Evolutionary conservation across 352 stramenopile genomes (phyloP).

Genomic region (Globisporangium apiculatum): DNA sequence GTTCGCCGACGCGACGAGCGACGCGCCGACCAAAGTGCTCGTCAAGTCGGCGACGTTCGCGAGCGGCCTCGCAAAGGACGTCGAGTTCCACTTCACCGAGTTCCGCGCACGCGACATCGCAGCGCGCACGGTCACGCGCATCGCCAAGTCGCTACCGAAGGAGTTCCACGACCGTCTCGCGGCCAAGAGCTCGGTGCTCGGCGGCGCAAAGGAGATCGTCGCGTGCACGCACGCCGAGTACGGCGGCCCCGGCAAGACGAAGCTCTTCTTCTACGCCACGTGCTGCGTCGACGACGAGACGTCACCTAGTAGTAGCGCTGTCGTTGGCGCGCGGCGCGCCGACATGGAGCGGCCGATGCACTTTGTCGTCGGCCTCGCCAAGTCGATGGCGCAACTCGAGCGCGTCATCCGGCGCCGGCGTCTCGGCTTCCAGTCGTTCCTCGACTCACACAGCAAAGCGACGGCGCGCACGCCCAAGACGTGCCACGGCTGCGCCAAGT

Average conservation of each 20-base stretch:
- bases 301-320: neutral
- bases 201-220: conserved; percentile 23
- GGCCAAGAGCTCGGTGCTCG: conserved; percentile 19
- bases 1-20: conserved; percentile 20
- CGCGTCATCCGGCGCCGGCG: conserved; percentile 18
- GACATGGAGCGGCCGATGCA: conserved; percentile 18
- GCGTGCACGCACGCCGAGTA: conserved; percentile 21
- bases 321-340: neutral
- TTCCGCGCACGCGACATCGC: conserved; percentile 8
- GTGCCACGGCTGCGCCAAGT: conserved; percentile 28
- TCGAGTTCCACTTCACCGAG: conserved; percentile 10
- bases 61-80: conserved; percentile 24
- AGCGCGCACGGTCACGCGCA: conserved; percentile 29
- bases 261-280: conserved; percentile 21
- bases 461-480: conserved; percentile 12
- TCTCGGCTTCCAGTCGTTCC: conserved; percentile 27
- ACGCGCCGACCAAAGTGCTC: conserved; percentile 16
- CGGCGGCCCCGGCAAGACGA: conserved; percentile 13
- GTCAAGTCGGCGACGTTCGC: conserved; percentile 28
- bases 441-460: conserved; percentile 18
- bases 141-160: conserved; percentile 62
- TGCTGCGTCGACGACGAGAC: conserved; percentile 25
- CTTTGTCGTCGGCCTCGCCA: conserved; percentile 16
- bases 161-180: conserved; percentile 40
- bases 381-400: conserved; percentile 14